These are phyloP conservation scores for Vitis hybrid DNA, from an alignment of 177 flowering plant species.

Conservation along the genomic window DNA sequence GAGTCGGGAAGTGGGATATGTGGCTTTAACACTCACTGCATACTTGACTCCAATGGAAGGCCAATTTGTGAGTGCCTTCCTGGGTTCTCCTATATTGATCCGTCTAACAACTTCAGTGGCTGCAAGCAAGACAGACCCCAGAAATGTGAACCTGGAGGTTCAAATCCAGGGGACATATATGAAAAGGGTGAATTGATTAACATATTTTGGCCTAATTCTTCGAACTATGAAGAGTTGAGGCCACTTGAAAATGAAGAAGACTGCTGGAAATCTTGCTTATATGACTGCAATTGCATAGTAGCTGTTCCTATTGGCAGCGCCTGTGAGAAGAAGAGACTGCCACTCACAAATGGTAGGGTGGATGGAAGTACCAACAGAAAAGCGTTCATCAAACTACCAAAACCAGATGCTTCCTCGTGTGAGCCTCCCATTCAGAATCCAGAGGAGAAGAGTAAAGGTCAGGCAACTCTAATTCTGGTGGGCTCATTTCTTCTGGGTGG, in stretches of 20 bases:
- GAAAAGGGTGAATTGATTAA: neutral
- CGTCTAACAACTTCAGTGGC: slow-evolving; percentile 19
- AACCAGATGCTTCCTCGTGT: neutral
- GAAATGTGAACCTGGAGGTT: slow-evolving; percentile 7
- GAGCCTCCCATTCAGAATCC: no score
- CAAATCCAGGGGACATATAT: slow-evolving; percentile 6
- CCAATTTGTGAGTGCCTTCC: slow-evolving; percentile 37
- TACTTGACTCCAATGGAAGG: no score
- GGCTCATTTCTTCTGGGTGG: slow-evolving; percentile 34
- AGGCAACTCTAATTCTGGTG: slow-evolving; percentile 12
- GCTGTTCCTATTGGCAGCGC: slow-evolving; percentile 9
- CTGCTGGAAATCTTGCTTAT: slow-evolving; percentile 32
- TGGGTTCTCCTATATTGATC: slow-evolving; percentile 37
- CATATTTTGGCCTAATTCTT: slow-evolving; percentile 24
- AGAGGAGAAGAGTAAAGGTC: neutral
- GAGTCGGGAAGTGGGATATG: neutral
- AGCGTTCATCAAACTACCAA: slow-evolving; percentile 26
- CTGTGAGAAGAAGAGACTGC: slow-evolving; percentile 43
- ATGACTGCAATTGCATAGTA: slow-evolving; percentile 37
- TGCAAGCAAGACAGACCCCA: slow-evolving; percentile 27
- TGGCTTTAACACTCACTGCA: no score
- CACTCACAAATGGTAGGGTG: slow-evolving; percentile 28
- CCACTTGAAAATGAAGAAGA: slow-evolving; percentile 8
- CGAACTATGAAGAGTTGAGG: slow-evolving; percentile 12
- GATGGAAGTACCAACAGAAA: neutral